Evolutionary conservation across 495 filamentous ascomycete species (phyloP).

Genomic region (Sabuloglossum arenarium): DNA sequence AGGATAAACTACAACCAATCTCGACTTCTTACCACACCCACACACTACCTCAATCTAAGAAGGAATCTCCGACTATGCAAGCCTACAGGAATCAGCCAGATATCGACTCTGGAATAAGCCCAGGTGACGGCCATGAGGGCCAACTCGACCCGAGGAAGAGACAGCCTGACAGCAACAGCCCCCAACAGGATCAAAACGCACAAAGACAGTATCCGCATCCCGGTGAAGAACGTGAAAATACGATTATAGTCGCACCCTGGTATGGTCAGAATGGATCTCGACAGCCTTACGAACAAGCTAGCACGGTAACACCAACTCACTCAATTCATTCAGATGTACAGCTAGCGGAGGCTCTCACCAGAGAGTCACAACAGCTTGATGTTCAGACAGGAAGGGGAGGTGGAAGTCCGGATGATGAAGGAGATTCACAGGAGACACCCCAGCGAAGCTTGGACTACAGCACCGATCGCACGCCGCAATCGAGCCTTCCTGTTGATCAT

Average conservation of each 20-base stretch:
- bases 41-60: neutral
- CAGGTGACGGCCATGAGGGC: neutral
- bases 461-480: slow-evolving; percentile 1
- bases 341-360: neutral
- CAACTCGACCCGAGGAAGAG: neutral
- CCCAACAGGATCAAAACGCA: neutral
- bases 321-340: neutral
- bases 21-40: neutral
- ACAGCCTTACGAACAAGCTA: neutral
- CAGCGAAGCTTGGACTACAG: slow-evolving; percentile 1
- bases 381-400: neutral
- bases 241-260: neutral
- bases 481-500: slow-evolving; percentile 40
- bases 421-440: neutral
- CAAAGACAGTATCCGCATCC: neutral
- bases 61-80: neutral
- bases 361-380: neutral
- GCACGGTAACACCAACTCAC: neutral
- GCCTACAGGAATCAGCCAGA: neutral
- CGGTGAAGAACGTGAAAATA: neutral
- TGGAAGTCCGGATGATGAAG: neutral
- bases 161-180: neutral
- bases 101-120: neutral
- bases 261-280: neutral
- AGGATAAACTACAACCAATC: neutral